phyloP scores from a whole-genome alignment of 2,329 filamentous ascomycete species.

The Neonectria magnoliae region DNA sequence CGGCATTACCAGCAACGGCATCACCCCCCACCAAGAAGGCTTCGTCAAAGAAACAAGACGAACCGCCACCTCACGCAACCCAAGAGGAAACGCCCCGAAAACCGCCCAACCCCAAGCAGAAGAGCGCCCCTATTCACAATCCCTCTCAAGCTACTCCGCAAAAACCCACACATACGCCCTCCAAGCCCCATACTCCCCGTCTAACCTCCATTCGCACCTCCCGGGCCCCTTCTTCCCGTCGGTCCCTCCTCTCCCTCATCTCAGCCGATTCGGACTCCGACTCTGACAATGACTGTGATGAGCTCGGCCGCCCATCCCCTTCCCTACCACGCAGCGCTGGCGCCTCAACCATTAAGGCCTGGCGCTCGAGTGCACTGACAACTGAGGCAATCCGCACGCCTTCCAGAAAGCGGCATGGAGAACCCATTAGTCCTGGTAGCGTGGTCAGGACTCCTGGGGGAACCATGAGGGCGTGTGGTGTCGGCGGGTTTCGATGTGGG shows the following conservation, averaged over 20 bases:
- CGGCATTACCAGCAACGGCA: neutral
- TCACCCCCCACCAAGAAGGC: constrained; percentile 2
- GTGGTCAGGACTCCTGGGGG: constrained; percentile 60
- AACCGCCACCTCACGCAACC: neutral
- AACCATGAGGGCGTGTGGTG: constrained; percentile 61
- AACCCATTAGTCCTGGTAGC: constrained; percentile 35
- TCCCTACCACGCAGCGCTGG: constrained; percentile 27
- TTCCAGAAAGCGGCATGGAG: constrained; percentile 32
- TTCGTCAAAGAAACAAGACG: neutral
- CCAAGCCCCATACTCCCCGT: constrained; percentile 43
- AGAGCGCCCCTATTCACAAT: neutral
- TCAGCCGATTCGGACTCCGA: constrained; percentile 54
- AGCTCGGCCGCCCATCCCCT: constrained; percentile 37
- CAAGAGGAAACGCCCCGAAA: neutral
- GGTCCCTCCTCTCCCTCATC: constrained; percentile 56
- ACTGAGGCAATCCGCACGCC: constrained; percentile 44
- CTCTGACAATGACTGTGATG: constrained; percentile 52
- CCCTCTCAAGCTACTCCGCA: neutral
- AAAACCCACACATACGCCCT: constrained; percentile 18
- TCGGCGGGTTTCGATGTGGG: constrained; percentile 64
- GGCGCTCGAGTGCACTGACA: constrained; percentile 44
- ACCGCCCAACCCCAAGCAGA: constrained; percentile 20
- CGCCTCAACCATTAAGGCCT: constrained; percentile 37
- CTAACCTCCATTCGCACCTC: constrained; percentile 39
- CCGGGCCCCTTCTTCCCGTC: constrained; percentile 45